Percentiles rank a stretch among this genome's conserved stretches.
Evolutionary conservation across 1,139 yeast species (phyloP).

Genomic region (Kodamaea ohmeri): DNA sequence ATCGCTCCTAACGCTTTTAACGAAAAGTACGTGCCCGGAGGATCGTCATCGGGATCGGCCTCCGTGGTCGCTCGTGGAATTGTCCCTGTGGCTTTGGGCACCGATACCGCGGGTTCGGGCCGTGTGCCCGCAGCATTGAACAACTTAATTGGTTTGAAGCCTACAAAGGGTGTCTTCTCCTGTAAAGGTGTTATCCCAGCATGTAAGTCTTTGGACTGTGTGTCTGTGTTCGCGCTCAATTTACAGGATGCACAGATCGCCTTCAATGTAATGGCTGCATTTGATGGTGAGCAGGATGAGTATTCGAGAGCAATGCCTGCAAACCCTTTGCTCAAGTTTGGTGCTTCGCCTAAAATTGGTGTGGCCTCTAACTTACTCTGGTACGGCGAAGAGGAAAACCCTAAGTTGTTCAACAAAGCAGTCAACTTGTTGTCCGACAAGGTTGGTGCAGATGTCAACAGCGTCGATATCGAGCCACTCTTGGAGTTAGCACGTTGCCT

Average conservation of each 20-base stretch:
- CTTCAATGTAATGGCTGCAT: slow-evolving; percentile 66
- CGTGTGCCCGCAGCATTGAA: slow-evolving; percentile 97
- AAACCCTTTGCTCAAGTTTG: slow-evolving; percentile 60
- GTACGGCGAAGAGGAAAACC: slow-evolving; percentile 80
- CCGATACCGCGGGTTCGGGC: slow-evolving; percentile 99
- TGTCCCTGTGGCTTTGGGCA: slow-evolving; percentile 86
- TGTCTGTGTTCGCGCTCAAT: slow-evolving; percentile 75
- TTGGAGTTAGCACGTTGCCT: slow-evolving; percentile 82
- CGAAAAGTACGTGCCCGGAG: slow-evolving; percentile 80
- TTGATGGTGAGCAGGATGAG: slow-evolving; percentile 71
- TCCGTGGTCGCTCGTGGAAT: slow-evolving; percentile 84
- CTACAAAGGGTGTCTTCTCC: slow-evolving; percentile 84
- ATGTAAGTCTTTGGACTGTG: slow-evolving; percentile 90
- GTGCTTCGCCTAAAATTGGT: slow-evolving; percentile 62
- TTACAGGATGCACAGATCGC: slow-evolving; percentile 79
- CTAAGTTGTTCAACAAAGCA: slow-evolving; percentile 61
- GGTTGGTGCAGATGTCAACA: slow-evolving; percentile 56
- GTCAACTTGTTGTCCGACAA: slow-evolving; percentile 51
- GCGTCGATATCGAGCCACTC: slow-evolving; percentile 70
- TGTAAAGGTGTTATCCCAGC: slow-evolving; percentile 95
- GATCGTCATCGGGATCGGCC: slow-evolving; percentile 95
- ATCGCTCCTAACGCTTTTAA: slow-evolving; percentile 77
- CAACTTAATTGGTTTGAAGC: slow-evolving; percentile 87
- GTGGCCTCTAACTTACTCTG: slow-evolving; percentile 72
- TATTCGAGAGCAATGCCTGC: slow-evolving; percentile 74